Conservation (phyloP, 2,329 filamentous ascomycete genomes). For the Chaetomiaceae sp. region DNA sequence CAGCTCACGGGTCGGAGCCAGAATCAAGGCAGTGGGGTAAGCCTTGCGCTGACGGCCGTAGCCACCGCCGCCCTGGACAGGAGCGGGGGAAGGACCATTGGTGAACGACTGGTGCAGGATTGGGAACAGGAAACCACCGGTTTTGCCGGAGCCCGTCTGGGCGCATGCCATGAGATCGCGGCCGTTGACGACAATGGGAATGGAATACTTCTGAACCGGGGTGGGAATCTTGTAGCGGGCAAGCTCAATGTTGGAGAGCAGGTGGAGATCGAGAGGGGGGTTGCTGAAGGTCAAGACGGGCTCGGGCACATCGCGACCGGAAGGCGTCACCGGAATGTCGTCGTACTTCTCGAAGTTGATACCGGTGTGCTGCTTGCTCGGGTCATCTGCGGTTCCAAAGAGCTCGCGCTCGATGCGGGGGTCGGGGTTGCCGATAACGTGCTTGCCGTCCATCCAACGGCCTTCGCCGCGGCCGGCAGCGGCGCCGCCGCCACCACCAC, state of each 20-base stretch:
- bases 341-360: conserved; percentile 99
- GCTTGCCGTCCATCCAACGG: conserved; percentile 95
- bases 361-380: conserved; percentile 90
- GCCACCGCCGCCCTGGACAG: conserved; percentile 60
- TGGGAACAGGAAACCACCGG: conserved; percentile 98
- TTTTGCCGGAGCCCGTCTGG: conserved; percentile 99
- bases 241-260: conserved; percentile 87
- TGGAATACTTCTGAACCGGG: conserved; percentile 98
- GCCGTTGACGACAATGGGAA: conserved; percentile 96
- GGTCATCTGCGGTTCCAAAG: conserved; percentile 85
- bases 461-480: conserved; percentile 94
- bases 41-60: conserved; percentile 96
- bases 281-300: conserved; percentile 86
- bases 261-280: conserved; percentile 89
- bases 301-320: conserved; percentile 87
- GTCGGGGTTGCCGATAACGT: conserved; percentile 84
- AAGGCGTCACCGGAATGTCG: conserved; percentile 97
- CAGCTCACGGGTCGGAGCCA: conserved; percentile 95
- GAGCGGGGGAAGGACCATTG: conserved; percentile 70
- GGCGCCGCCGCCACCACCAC: too few species aligned
- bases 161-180: conserved; percentile 99
- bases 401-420: conserved; percentile 89
- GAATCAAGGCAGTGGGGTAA: conserved; percentile 90
- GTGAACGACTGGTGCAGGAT: conserved; percentile 97
- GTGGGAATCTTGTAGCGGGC: conserved; percentile 94